phyloP scores from a whole-genome alignment of 164 flowering plant genomes.

The Protea cynaroides region DNA sequence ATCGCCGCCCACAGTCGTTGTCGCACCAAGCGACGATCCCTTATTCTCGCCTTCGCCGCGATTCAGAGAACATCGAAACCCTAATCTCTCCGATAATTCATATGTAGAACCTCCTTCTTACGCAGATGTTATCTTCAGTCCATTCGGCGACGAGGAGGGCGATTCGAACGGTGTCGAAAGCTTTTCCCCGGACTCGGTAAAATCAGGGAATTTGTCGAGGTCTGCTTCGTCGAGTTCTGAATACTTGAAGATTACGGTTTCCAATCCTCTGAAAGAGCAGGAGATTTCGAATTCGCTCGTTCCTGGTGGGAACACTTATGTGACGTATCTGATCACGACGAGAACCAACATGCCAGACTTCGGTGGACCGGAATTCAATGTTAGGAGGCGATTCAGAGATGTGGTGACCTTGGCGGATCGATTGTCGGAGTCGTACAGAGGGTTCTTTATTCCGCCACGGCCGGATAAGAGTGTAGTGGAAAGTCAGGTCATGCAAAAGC shows the following conservation, averaged over 20 bases:
- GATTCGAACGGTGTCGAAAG: slow-evolving; percentile 27
- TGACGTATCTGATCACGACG: slow-evolving; percentile 70
- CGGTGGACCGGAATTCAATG: slow-evolving; percentile 61
- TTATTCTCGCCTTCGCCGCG: slow-evolving; percentile 10
- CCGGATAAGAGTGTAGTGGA: slow-evolving; percentile 96
- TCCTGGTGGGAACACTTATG: slow-evolving; percentile 62
- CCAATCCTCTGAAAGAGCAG: slow-evolving; percentile 75
- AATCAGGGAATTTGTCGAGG: slow-evolving; percentile 18
- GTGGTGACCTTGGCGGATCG: slow-evolving; percentile 78
- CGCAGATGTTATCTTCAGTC: slow-evolving; percentile 45
- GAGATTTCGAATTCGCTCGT: slow-evolving; percentile 63
- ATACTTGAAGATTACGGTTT: slow-evolving; percentile 61
- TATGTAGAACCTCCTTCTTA: slow-evolving; percentile 34
- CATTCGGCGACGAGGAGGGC: slow-evolving; percentile 27
- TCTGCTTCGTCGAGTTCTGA: slow-evolving; percentile 34
- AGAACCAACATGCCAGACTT: slow-evolving; percentile 59
- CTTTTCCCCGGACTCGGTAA: slow-evolving; percentile 12
- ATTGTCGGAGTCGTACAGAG: slow-evolving; percentile 67
- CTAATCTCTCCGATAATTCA: slow-evolving; percentile 19
- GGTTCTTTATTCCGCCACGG: slow-evolving; percentile 74
- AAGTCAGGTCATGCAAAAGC: slow-evolving; percentile 97
- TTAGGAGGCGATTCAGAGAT: slow-evolving; percentile 72
- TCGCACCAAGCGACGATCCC: slow-evolving; percentile 15
- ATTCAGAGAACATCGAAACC: slow-evolving; percentile 7
- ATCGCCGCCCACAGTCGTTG: slow-evolving; percentile 11